phyloP scores from a whole-genome alignment of 306 rosid species.

The Prunus armeniaca region DNA sequence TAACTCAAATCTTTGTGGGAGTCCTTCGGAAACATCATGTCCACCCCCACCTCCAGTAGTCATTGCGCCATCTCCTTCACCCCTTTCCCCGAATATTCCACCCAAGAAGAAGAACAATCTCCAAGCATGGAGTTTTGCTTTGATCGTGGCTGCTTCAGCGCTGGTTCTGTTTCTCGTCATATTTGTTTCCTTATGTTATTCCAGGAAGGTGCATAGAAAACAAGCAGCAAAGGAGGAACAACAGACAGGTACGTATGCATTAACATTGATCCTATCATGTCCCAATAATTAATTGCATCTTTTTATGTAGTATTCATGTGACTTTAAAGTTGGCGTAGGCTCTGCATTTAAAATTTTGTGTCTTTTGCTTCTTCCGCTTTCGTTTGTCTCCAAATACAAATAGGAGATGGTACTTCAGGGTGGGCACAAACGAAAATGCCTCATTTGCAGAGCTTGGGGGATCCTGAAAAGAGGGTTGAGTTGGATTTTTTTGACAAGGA shows the following conservation, averaged over 20 bases:
- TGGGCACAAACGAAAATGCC: constrained; percentile 41
- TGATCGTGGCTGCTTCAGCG: constrained; percentile 36
- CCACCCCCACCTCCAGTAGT: constrained; percentile 6
- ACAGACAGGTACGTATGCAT: constrained; percentile 6
- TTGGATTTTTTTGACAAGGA: constrained; percentile 53
- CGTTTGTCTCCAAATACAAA: background rate
- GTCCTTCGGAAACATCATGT: constrained; percentile 46
- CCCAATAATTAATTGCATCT: no score
- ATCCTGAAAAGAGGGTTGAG: constrained; percentile 35
- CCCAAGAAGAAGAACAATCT: background rate
- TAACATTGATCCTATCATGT: no score
- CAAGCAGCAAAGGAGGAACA: constrained; percentile 29
- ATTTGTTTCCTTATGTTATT: constrained; percentile 31
- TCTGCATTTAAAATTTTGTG: background rate
- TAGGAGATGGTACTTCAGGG: background rate
- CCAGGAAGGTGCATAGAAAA: constrained; percentile 22
- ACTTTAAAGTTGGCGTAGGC: background rate
- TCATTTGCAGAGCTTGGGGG: constrained; percentile 25
- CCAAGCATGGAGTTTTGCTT: constrained; percentile 31
- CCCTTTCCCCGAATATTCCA: background rate
- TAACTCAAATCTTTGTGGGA: constrained; percentile 61
- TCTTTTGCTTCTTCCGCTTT: background rate
- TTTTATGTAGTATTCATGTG: no score
- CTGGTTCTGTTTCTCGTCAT: constrained; percentile 30
- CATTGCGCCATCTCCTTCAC: background rate